phyloP scores from a whole-genome alignment of 129 eudicot species.

The Erigeron canadensis region DNA sequence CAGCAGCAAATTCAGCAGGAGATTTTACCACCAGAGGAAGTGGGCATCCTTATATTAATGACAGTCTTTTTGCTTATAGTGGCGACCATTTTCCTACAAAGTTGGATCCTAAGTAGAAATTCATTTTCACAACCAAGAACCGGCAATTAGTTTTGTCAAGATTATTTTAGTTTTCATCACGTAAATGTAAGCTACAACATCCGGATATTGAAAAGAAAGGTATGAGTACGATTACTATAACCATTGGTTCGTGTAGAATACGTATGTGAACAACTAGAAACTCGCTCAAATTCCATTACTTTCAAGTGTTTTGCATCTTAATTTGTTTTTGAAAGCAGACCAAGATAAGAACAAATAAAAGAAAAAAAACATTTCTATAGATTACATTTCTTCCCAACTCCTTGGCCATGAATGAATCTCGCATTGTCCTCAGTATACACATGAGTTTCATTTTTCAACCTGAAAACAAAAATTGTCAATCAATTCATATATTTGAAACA shows the following conservation, averaged over 20 bases:
- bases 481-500: background rate
- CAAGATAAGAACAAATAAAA: background rate
- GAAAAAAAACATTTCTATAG: background rate
- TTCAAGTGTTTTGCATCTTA: slow-evolving; percentile 25
- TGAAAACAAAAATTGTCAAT: slow-evolving; percentile 23
- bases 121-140: no score
- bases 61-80: slow-evolving; percentile 34
- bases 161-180: no score
- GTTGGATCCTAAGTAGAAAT: slow-evolving; percentile 22
- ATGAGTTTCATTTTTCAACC: slow-evolving; percentile 82
- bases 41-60: slow-evolving; percentile 39
- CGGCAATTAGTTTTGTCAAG: no score
- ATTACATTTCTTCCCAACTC: slow-evolving; percentile 38
- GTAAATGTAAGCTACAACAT: no score
- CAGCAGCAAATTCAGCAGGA: slow-evolving; percentile 38
- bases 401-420: slow-evolving; percentile 81
- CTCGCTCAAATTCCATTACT: slow-evolving; percentile 15
- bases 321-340: slow-evolving; percentile 9
- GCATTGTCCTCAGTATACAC: slow-evolving; percentile 75
- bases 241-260: slow-evolving; percentile 21
- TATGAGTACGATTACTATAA: background rate
- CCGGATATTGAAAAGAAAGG: no score
- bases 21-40: slow-evolving; percentile 13
- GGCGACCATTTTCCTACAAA: slow-evolving; percentile 22
- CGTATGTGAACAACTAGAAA: slow-evolving; percentile 20